phyloP scores from a whole-genome alignment of 345 rosid species.

The Aquilaria sinensis region DNA sequence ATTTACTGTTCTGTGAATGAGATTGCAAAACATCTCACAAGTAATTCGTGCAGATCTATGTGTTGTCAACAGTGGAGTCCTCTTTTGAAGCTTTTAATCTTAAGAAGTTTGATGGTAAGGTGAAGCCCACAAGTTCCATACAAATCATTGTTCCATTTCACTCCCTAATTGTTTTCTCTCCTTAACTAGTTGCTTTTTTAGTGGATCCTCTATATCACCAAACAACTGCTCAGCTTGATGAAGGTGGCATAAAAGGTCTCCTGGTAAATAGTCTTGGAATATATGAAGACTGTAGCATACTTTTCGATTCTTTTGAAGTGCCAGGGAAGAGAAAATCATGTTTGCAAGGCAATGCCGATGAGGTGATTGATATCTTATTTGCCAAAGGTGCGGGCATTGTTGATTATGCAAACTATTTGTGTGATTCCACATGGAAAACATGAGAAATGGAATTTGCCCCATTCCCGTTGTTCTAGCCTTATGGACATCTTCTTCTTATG shows the following conservation, averaged over 20 bases:
- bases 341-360: not conserved
- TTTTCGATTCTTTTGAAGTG: constrained; percentile 31
- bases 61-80: constrained; percentile 28
- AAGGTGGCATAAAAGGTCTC: constrained; percentile 38
- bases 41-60: constrained; percentile 22
- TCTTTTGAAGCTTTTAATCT: constrained; percentile 30
- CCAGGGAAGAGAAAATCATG: constrained; percentile 23
- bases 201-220: constrained; percentile 39
- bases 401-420: not conserved
- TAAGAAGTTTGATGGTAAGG: constrained; percentile 31
- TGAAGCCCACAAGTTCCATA: not conserved
- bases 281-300: constrained; percentile 30
- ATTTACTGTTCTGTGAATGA: not conserved
- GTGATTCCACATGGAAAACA: no score
- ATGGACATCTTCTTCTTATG: not conserved
- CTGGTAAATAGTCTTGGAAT: constrained; percentile 32
- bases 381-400: constrained; percentile 1
- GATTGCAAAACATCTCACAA: not conserved
- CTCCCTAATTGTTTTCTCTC: not conserved
- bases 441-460: no score
- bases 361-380: constrained; percentile 10
- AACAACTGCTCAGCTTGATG: constrained; percentile 39
- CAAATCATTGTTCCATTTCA: not conserved
- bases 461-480: not conserved
- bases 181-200: constrained; percentile 30